Evolutionary conservation across 1,284 basidiomycete genomes (phyloP).

Genomic region (Cutaneotrichosporon sp.): DNA sequence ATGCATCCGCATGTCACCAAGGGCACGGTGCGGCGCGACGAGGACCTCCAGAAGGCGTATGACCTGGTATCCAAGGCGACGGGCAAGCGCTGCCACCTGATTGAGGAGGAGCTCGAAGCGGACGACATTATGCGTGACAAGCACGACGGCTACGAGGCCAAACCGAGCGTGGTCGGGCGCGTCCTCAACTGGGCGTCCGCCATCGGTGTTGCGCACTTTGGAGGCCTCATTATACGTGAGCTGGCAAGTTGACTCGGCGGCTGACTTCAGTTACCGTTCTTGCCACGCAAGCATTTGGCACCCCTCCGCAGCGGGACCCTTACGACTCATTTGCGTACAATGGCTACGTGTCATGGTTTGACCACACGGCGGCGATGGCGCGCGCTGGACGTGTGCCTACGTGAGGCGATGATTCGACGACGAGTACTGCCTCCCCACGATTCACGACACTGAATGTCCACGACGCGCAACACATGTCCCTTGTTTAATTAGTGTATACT

Average conservation of each 20-base stretch:
- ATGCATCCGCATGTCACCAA: constrained; percentile 30
- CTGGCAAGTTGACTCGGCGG: no score
- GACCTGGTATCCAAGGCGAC: constrained; percentile 30
- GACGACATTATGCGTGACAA: constrained; percentile 1
- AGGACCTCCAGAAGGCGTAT: constrained; percentile 29
- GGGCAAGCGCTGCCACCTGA: constrained; percentile 38
- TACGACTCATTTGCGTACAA: constrained; percentile 9
- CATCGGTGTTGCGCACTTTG: not conserved
- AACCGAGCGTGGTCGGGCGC: not conserved
- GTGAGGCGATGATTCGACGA: not conserved
- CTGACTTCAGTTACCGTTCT: constrained; percentile 4
- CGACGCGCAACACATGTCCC: not conserved
- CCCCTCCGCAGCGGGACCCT: not conserved
- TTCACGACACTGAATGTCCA: not conserved
- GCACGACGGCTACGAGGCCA: not conserved
- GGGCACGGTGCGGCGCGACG: constrained; percentile 21
- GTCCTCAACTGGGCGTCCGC: constrained; percentile 2
- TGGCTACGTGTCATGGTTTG: constrained; percentile 8
- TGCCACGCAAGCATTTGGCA: not conserved
- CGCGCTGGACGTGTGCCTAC: constrained; percentile 3
- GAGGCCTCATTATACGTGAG: constrained; percentile 2
- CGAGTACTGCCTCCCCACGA: not conserved
- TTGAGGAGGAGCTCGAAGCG: constrained; percentile 26
- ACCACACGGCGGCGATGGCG: constrained; percentile 11
- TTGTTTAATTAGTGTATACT: constrained; percentile 7